Base-by-base conservation (phyloP, 495 filamentous ascomycete species). In the Ascobolus immersus region DNA sequence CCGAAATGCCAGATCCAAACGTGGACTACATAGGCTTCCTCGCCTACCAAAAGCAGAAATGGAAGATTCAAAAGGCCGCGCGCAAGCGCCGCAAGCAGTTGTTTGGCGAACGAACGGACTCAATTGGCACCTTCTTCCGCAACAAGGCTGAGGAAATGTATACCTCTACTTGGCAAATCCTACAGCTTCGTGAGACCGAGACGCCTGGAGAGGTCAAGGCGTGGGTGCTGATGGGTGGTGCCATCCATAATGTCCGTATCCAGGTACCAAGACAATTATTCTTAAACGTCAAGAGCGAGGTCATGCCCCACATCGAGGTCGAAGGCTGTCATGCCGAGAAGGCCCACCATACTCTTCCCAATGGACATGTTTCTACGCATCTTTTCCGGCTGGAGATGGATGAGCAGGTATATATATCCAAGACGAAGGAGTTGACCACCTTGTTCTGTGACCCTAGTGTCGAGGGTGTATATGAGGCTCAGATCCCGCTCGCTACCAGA, bases 11-110 rank as follows among this genome's bases (percentile, higher is more conserved):
- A 13, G 64, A 61, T 6, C 78, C 82, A 17, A 71, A 68, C 0
- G 71, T 86, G 26, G 78, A 99, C 52, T 99, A 99, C 38, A 54
- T 64, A 15, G 79, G 68, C 0, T 99, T 91, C 58, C 54, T 99
- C 29, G 63, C 73, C 48, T 99, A 99, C 45, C 86, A 99, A 48
- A 99, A 99, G 53, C 68, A 80, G 55, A 99, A 99, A 51, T 99
- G 86, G 86, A 92, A 80, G 55, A 76, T 99, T 18, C 86, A 99
- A 50, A 89, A 78, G 46, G 77, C 91, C 52, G 82, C 86, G 25
- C 67, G 84, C 25, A 63, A 73, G 44, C 73, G 86, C 8, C 66
- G 86, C 28, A 67, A 82, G 26, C 86, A 99, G 47, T 59, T 94
- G 3, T 99, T 94, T 45, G 86, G 86, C 21, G 84, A 99, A 41